A percentile compares a stretch with the other conserved stretches of the same genome.
These are phyloP conservation scores for Hansfordia pulvinata DNA, from an alignment of 2,329 filamentous ascomycete species.

Conservation along the genomic window DNA sequence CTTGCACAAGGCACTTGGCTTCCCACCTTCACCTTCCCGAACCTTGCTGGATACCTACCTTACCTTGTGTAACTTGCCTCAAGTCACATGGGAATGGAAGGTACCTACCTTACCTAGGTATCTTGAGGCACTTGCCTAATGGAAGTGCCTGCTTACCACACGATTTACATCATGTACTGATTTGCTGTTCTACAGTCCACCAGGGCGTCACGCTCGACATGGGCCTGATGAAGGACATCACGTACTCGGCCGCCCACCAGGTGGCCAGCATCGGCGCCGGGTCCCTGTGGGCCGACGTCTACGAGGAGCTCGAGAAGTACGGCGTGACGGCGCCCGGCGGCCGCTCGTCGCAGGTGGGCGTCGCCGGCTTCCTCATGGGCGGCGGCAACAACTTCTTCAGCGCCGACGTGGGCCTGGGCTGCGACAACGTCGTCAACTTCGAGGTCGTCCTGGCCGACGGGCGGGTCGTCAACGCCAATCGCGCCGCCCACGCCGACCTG, in stretches of 20 bases:
- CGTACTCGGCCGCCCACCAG: background rate
- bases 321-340: background rate
- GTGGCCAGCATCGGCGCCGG: background rate
- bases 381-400: slow-evolving; percentile 1
- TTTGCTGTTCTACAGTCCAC: too few relatives aligned
- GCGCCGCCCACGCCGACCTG: slow-evolving; percentile 9
- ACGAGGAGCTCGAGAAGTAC: background rate
- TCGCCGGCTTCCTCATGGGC: background rate
- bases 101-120: too few relatives aligned
- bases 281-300: background rate
- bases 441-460: background rate
- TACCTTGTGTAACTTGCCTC: too few relatives aligned
- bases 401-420: background rate
- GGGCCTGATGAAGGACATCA: background rate
- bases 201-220: background rate
- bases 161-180: too few relatives aligned
- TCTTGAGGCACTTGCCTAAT: too few relatives aligned
- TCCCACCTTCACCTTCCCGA: too few relatives aligned
- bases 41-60: too few relatives aligned
- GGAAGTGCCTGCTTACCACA: too few relatives aligned
- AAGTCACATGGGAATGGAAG: too few relatives aligned
- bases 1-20: too few relatives aligned
- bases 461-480: background rate
- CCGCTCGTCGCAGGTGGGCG: background rate
- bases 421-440: slow-evolving; percentile 1